Evolutionary conservation across 169 alveolate genomes (phyloP).

Genomic region (Plasmodium falciparum): DNA sequence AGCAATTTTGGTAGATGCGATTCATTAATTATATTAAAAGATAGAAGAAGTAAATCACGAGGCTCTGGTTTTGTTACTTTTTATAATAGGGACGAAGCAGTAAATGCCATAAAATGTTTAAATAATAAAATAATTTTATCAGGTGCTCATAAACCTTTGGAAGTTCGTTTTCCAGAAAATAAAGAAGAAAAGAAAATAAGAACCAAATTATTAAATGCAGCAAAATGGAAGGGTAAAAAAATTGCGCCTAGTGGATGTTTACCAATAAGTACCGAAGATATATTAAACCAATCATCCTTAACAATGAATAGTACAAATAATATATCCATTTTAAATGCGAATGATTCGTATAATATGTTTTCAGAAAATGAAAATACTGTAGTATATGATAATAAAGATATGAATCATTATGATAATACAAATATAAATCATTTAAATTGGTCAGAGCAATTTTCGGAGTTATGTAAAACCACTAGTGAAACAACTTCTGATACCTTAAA

Average conservation of each 20-base stretch:
- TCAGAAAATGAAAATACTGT: constrained; percentile 41
- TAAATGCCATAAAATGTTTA: constrained; percentile 67
- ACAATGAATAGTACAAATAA: constrained; percentile 45
- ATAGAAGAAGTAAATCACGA: constrained; percentile 73
- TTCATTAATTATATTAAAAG: constrained; percentile 73
- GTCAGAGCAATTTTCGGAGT: constrained; percentile 39
- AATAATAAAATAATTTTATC: constrained; percentile 74
- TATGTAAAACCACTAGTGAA: constrained; percentile 54
- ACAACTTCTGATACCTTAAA: constrained; percentile 43
- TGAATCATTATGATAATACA: constrained; percentile 3
- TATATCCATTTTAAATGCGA: constrained; percentile 18
- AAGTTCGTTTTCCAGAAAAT: constrained; percentile 76
- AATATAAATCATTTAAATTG: background rate
- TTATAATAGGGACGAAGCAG: constrained; percentile 66
- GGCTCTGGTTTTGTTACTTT: constrained; percentile 78
- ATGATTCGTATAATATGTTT: constrained; percentile 33
- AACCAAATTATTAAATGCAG: constrained; percentile 73
- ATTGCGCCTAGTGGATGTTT: constrained; percentile 78
- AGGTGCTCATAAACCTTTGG: constrained; percentile 77
- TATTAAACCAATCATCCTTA: constrained; percentile 41
- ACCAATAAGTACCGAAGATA: constrained; percentile 66
- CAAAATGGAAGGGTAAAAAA: constrained; percentile 76
- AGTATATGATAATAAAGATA: constrained; percentile 32
- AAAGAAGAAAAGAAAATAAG: constrained; percentile 67
- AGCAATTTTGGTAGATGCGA: constrained; percentile 73